These are phyloP conservation scores for Fraxinus floribunda DNA, from an alignment of 305 asterid genomes.

Conservation along the genomic window DNA sequence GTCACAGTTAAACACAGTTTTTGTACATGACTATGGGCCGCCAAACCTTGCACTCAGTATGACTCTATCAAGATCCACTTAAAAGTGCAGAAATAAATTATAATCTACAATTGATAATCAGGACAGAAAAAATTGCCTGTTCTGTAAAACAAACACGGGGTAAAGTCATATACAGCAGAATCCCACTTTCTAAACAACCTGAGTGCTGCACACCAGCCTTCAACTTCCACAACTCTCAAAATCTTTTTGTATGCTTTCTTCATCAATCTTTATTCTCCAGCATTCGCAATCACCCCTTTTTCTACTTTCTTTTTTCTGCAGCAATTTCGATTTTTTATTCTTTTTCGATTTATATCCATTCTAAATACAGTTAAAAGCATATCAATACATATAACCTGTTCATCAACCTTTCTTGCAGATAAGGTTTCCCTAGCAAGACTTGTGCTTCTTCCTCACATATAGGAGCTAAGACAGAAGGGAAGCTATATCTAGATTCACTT, in stretches of 20 bases:
- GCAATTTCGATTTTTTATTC: background rate
- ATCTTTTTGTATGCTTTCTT: constrained; percentile 6
- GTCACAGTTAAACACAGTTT: constrained; percentile 9
- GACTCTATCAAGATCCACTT: constrained; percentile 24
- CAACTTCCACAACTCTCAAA: constrained; percentile 10
- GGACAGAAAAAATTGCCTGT: constrained; percentile 29
- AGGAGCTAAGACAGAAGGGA: background rate
- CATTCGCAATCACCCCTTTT: background rate
- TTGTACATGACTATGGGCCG: constrained; percentile 23
- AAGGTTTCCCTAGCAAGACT: background rate
- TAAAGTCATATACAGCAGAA: background rate
- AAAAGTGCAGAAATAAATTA: constrained; percentile 16
- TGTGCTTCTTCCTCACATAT: background rate
- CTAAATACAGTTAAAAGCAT: background rate
- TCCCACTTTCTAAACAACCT: constrained; percentile 6
- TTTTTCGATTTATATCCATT: background rate
- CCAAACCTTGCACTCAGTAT: constrained; percentile 19
- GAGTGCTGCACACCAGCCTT: constrained; percentile 10
- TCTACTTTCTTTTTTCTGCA: background rate
- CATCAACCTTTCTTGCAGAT: constrained; percentile 12
- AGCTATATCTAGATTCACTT: constrained; percentile 35
- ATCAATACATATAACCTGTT: background rate
- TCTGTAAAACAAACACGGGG: constrained; percentile 14
- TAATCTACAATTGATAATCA: constrained; percentile 18
- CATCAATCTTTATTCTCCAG: constrained; percentile 3